Conservation (phyloP, 441 rosid genomes). For the Theobroma grandiflorum region DNA sequence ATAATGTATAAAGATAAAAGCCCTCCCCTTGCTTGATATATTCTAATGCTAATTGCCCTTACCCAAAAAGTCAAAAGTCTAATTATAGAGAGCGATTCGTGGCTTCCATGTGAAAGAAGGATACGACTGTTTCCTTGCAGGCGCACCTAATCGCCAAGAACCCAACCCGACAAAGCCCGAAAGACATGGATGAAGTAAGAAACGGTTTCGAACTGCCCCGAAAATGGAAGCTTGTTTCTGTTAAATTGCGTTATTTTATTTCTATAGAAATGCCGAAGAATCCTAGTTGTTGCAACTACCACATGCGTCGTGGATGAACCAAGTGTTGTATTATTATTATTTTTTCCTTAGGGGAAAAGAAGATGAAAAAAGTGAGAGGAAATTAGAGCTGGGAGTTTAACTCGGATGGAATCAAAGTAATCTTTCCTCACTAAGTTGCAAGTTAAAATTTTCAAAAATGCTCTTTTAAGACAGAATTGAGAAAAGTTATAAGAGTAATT, state of each 20-base stretch:
- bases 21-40: neutral
- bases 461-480: no score
- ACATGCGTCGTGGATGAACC: neutral
- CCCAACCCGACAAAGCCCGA: neutral
- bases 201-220: neutral
- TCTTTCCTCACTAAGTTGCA: no score
- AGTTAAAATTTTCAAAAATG: no score
- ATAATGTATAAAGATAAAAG: neutral
- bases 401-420: no score
- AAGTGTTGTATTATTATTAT: no score
- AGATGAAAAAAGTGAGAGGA: neutral
- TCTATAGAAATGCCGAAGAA: neutral
- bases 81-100: neutral
- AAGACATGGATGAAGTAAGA: neutral
- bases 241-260: neutral
- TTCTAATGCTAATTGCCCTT: neutral
- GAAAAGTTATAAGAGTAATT: no score
- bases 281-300: constrained; percentile 4
- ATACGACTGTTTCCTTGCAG: neutral
- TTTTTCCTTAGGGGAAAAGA: neutral
- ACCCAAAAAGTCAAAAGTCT: constrained; percentile 17
- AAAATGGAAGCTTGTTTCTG: neutral
- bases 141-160: constrained; percentile 27
- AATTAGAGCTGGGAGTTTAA: no score
- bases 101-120: constrained; percentile 23